These are phyloP conservation scores for Cyclotella kingstonii DNA, from an alignment of 108 stramenopile genomes.

Conservation along the genomic window DNA sequence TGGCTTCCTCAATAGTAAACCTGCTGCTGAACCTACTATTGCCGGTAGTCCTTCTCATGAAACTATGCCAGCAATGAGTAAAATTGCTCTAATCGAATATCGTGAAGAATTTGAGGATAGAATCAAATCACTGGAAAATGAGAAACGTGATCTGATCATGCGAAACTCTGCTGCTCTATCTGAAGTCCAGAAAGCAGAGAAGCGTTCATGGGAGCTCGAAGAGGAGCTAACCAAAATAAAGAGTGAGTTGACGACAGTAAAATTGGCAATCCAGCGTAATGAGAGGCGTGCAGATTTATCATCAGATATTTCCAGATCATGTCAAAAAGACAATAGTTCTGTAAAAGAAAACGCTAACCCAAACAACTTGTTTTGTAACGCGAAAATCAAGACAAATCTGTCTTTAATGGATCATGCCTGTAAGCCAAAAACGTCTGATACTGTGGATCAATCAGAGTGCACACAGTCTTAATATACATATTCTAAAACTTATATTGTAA, in stretches of 20 bases:
- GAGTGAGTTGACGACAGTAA: constrained; percentile 58
- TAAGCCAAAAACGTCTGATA: constrained; percentile 4
- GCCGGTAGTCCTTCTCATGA: constrained; percentile 1
- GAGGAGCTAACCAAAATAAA: constrained; percentile 63
- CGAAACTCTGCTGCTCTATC: constrained; percentile 69
- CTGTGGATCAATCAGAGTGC: constrained; percentile 25
- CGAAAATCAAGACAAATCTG: constrained; percentile 8
- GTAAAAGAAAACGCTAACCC: constrained; percentile 34
- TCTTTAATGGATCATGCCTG: constrained; percentile 32
- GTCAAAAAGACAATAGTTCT: neutral
- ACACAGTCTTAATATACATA: constrained; percentile 24
- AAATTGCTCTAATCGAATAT: constrained; percentile 57
- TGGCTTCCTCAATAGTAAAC: neutral
- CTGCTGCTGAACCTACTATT: neutral
- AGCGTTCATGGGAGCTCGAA: constrained; percentile 69
- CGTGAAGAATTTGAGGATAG: constrained; percentile 76
- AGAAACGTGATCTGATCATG: constrained; percentile 84
- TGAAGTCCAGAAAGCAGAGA: constrained; percentile 73
- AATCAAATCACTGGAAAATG: constrained; percentile 64
- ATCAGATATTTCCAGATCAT: constrained; percentile 17
- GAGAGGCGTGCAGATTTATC: constrained; percentile 29
- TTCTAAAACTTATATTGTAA: neutral
- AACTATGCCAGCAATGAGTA: constrained; percentile 23
- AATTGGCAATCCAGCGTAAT: constrained; percentile 62
- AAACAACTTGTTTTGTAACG: constrained; percentile 13